Evolutionary conservation across 164 flowering plant genomes (phyloP), one percentile per base, ranked within the genome.

Genomic region (Cinnamomum chago): DNA sequence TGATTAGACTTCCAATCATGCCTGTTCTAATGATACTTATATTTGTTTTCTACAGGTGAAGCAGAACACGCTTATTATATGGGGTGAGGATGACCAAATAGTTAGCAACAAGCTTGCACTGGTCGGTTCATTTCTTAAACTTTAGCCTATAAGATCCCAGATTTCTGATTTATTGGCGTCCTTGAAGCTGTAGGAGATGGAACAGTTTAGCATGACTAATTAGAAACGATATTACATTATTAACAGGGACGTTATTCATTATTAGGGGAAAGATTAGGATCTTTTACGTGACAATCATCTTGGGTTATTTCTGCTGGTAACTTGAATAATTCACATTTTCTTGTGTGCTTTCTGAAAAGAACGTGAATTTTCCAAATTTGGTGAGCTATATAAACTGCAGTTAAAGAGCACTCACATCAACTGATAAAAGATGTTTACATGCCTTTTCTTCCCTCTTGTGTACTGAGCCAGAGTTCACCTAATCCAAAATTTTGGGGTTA

Each of bases 21-120:
- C 35, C 35, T 58, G 6, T 50, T 72, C 50, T 71, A n/a, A 62
- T 74, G 51, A 35, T 66, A 52, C 22, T 55, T 2, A 33, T 70
- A 22, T 10, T 74, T 76, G 35, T 52, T 24, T 73, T 35, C 35
- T 47, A 51, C 89, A 95, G 96, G 88, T 93, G 23, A 82, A 81
- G 81, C 94, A 93, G 80, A 85, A 83, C 84, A 86, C 95, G 25
- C 93, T 95, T 17, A 89, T 95, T 73, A 89, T 95, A 70, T 93
- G 97, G 98, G 99, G 99, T 18, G 96, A 92, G 84, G 83, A 92
- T 77, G 99, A 95, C 77, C 88, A 84, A 70, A 91, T 95, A 30
- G 85, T 93, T 79, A 87, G 88, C 85, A 88, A 71, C 80, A 86
- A 86, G 81, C 85, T 92, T 73, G 96, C 86, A 18, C 80, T 79